These are phyloP conservation scores for Candida tammaniensis DNA, from an alignment of 805 yeast genomes.

Conservation along the genomic window DNA sequence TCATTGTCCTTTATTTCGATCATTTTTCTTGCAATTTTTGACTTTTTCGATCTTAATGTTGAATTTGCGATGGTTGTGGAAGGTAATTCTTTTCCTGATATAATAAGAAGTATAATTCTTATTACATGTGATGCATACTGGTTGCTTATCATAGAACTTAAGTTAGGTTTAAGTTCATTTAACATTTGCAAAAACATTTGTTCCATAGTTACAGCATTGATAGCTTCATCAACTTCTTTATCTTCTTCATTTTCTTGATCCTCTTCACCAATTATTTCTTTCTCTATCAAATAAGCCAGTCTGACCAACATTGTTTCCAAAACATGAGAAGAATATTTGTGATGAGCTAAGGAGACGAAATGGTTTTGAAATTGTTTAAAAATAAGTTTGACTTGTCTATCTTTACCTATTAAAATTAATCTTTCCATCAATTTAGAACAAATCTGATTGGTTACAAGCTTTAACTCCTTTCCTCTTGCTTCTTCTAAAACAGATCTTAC, in stretches of 20 bases:
- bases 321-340: constrained; percentile 92
- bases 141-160: constrained; percentile 61
- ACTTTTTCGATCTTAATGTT: constrained; percentile 75
- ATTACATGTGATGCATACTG: constrained; percentile 88
- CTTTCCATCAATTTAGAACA: constrained; percentile 93
- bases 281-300: constrained; percentile 70
- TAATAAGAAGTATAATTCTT: constrained; percentile 64
- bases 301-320: constrained; percentile 80
- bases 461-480: constrained; percentile 83
- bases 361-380: constrained; percentile 71
- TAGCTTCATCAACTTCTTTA: constrained; percentile 31
- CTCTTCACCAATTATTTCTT: constrained; percentile 53
- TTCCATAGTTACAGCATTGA: constrained; percentile 56
- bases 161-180: constrained; percentile 60
- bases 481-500: constrained; percentile 80
- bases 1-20: constrained; percentile 79
- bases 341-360: constrained; percentile 72
- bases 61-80: constrained; percentile 67
- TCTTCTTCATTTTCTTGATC: constrained; percentile 32
- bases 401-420: constrained; percentile 63
- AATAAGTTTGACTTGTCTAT: constrained; percentile 60
- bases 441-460: constrained; percentile 89
- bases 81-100: constrained; percentile 78
- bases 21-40: constrained; percentile 90
- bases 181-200: constrained; percentile 61